Conservation (phyloP, 2,329 filamentous ascomycete genomes). For the Sarocladiaceae sp. region DNA sequence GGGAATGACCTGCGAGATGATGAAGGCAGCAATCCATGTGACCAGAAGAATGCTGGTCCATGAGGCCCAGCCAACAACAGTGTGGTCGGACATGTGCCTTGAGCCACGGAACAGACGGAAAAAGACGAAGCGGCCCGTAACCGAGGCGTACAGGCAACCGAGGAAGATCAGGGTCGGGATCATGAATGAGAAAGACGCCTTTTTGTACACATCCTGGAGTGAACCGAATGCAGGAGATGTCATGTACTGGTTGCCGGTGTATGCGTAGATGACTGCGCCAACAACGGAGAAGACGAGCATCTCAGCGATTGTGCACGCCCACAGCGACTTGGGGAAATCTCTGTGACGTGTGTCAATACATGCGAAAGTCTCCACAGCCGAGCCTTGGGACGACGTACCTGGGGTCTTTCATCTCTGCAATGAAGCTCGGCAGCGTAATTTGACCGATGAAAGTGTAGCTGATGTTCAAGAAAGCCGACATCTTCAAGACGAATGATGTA, state of each 20-base stretch:
- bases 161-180: conserved; percentile 90
- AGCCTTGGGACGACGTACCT: conserved; percentile 21
- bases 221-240: conserved; percentile 83
- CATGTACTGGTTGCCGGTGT: conserved; percentile 84
- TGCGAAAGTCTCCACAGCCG: not conserved
- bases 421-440: conserved; percentile 89
- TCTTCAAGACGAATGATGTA: conserved; percentile 74
- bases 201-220: conserved; percentile 72
- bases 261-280: conserved; percentile 76
- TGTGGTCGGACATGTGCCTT: conserved; percentile 74
- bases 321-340: conserved; percentile 90
- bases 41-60: conserved; percentile 66
- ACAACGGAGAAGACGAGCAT: conserved; percentile 80
- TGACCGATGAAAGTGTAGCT: conserved; percentile 95
- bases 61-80: conserved; percentile 68
- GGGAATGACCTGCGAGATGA: conserved; percentile 88
- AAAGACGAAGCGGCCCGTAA: conserved; percentile 85
- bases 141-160: conserved; percentile 83
- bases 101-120: conserved; percentile 80
- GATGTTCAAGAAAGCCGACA: conserved; percentile 91
- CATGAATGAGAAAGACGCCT: conserved; percentile 91
- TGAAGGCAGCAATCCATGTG: conserved; percentile 83
- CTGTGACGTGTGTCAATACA: conserved; percentile 41
- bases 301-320: conserved; percentile 83
- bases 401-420: conserved; percentile 80